Evolutionary conservation across 306 rosid genomes (phyloP).

Genomic region (Potentilla sterilis): DNA sequence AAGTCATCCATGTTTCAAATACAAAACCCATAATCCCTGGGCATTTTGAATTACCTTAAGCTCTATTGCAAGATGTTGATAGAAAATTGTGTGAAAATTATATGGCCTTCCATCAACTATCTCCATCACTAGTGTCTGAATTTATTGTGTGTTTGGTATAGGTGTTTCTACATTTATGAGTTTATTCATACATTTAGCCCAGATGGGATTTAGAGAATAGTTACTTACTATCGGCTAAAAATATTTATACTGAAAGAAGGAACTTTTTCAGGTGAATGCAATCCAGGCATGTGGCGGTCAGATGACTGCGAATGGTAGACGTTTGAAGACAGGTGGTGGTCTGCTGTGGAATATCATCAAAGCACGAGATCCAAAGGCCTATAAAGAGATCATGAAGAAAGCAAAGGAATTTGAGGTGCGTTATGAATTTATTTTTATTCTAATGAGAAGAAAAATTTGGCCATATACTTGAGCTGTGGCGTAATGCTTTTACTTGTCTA

Average conservation of each 20-base stretch:
- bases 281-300: slow-evolving; percentile 87
- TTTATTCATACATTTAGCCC: slow-evolving; percentile 23
- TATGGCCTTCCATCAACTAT: not conserved
- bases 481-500: not conserved
- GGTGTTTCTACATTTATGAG: not conserved
- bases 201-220: slow-evolving; percentile 1
- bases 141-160: slow-evolving; percentile 4
- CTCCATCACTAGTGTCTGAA: slow-evolving; percentile 8
- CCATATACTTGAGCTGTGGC: not conserved
- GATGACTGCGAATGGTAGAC: slow-evolving; percentile 72
- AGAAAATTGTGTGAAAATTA: slow-evolving; percentile 13
- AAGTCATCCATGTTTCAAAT: not conserved
- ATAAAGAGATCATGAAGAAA: slow-evolving; percentile 82
- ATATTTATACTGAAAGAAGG: slow-evolving; percentile 12
- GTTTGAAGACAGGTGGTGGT: slow-evolving; percentile 79
- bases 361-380: slow-evolving; percentile 77
- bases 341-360: slow-evolving; percentile 79
- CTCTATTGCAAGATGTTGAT: slow-evolving; percentile 5
- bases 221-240: not conserved
- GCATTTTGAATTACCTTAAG: slow-evolving; percentile 18
- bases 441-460: not conserved
- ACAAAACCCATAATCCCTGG: not conserved
- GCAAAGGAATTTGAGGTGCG: slow-evolving; percentile 84
- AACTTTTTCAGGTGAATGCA: slow-evolving; percentile 66
- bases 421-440: not conserved